Evolutionary conservation across 2,329 filamentous ascomycete species (phyloP), one percentile per base, ranked within the genome.

Genomic region (Cladosporium austrohemisphaericum): DNA sequence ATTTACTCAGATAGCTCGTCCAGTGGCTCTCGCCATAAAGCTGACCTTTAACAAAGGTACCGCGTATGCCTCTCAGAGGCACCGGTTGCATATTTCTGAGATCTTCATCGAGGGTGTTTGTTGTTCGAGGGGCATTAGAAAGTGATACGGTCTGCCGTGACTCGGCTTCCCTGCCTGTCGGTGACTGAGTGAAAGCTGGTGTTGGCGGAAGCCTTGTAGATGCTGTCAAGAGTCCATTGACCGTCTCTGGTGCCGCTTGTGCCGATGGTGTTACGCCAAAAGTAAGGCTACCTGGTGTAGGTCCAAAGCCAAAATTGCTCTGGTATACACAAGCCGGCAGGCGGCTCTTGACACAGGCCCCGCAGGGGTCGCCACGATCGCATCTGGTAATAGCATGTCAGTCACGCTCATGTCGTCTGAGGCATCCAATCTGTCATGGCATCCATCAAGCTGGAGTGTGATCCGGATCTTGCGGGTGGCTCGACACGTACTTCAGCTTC

Each of bases 1-100:
- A 38, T 13, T 14, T 47, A 3, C 25, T 47, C 7, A 47, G 44
- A 16, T 38, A 47, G 16, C 33, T 47, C 18, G 32, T 47, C 44
- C 44, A 47, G 33, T 47, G 44, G 14, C 25, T 37, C 11, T 47
- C 44, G 16, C 44, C 44, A 14, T 35, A 47, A 16, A 47, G 44
- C 33, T 38, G 33, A 9, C 19, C 26, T 25, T 47, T 47, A 18
- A 22, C 26, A 7, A 28, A 47, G 16, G 18, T 29, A 20, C 44
- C 44, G 16, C 44, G 44, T 9, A 47, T 47, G 9, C 44, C 44
- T 31, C 31, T 36, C 16, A 47, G 16, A 4, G 44, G 33, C 20
- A 19, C 44, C 4, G 44, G 32, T 5, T 47, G 19, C 32, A 47
- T 31, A 11, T 37, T 23, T 2, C n/a, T 19, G 19, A 45, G 29